Base-by-base conservation (phyloP, 2,329 filamentous ascomycete species). In the Paraconiothyrium brasiliense region DNA sequence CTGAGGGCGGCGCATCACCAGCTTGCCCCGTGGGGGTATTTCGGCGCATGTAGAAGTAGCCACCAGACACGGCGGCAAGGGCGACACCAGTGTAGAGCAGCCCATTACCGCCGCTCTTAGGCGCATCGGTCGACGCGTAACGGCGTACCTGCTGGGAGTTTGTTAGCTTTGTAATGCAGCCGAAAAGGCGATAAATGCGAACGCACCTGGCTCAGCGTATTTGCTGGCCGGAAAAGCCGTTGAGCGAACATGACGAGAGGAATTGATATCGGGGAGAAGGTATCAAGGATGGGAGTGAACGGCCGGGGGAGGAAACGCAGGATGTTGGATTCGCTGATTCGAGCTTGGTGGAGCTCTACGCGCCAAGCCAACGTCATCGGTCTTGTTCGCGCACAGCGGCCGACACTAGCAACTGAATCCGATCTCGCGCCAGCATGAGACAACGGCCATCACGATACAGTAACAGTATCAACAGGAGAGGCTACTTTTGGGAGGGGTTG, bases 61-160 rank as follows among this genome's bases (percentile, higher is more conserved):
- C 73, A 61, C 87, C 90, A 22, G 88, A 79, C 60, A 84, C 84
- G 57, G 87, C 81, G 60, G 82, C 87, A 55, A 83, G 86, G 41
- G 84, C 89, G 51, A 86, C 83, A 60, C 84, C 89, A 43, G 84
- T 84, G 76, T 89, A 89, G 65, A 93, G 69, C 9, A 74, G 51
- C n/a, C 62, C 67, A 56, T 76, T 74, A 61, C 67, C 66, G 76
- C 85, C 82, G 65, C 85, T 82, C 79, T 88, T 87, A 63, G 83
- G 81, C 48, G 80, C 78, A 64, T 84, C 79, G 67, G 52, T 44
- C 2, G 92, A 91, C 60, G 94, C 92, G 80, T 97, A 97, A 74
- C 85, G 84, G 76, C 89, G 88, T 76, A 88, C 83, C 75, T 86
- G 85, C 89, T 91, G 71, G 27, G 57, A 58, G 35, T 35, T 57